Evolutionary conservation across 2,329 filamentous ascomycete genomes (phyloP).

Genomic region (Xylaria arbuscula): DNA sequence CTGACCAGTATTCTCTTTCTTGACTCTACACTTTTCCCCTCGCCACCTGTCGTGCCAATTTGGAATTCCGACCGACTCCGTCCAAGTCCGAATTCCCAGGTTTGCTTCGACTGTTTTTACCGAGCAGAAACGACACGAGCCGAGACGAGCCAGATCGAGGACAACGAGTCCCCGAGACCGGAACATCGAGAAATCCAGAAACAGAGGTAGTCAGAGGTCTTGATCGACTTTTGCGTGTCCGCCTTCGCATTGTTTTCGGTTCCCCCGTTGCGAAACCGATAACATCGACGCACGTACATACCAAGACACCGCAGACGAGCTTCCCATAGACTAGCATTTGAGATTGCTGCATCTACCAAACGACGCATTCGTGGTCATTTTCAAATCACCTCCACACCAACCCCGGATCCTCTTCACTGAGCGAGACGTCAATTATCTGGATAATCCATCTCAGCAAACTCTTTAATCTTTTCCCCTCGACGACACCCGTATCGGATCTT

Average conservation of each 20-base stretch:
- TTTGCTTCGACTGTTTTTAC: slow-evolving; percentile 26
- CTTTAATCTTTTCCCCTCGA: neutral
- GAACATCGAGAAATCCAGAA: slow-evolving; percentile 14
- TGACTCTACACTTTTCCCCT: slow-evolving; percentile 30
- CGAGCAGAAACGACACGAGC: slow-evolving; percentile 12
- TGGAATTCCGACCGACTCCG: slow-evolving; percentile 11
- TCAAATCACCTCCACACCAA: slow-evolving; percentile 17
- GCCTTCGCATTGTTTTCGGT: slow-evolving; percentile 8
- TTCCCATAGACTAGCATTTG: slow-evolving; percentile 18
- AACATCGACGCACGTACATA: neutral
- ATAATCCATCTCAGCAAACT: slow-evolving; percentile 32
- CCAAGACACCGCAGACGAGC: slow-evolving; percentile 1
- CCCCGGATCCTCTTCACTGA: slow-evolving; percentile 43
- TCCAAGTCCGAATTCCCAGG: slow-evolving; percentile 14
- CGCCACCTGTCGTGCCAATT: slow-evolving; percentile 26
- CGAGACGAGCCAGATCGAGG: slow-evolving; percentile 1
- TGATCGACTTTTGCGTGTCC: neutral
- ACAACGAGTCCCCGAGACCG: slow-evolving; percentile 21
- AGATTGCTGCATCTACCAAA: slow-evolving; percentile 32
- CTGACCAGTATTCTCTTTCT: slow-evolving; percentile 38
- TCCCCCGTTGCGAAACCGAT: slow-evolving; percentile 3
- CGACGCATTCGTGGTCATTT: slow-evolving; percentile 41
- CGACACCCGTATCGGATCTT: neutral
- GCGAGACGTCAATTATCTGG: slow-evolving; percentile 41
- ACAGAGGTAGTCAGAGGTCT: slow-evolving; percentile 1